Conservation (phyloP, 176 grass and related monocot genomes). For the bread wheat (Triticum aestivum) region DNA sequence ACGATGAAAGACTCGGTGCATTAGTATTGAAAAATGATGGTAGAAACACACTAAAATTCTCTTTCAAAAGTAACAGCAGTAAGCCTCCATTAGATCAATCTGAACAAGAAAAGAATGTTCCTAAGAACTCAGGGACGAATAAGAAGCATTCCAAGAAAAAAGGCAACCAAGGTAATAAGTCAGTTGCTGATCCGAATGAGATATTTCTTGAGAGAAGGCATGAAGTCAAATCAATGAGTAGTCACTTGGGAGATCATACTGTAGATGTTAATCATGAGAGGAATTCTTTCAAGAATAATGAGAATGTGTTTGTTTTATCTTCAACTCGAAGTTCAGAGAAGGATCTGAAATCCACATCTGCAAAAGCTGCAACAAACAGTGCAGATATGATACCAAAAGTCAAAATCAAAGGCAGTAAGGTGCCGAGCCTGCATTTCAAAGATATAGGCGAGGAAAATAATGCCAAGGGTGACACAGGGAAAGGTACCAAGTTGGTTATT, state of each 20-base stretch:
- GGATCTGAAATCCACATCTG: conserved; percentile 36
- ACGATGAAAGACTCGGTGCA: conserved; percentile 59
- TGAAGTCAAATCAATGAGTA: conserved; percentile 53
- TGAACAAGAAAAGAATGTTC: conserved; percentile 49
- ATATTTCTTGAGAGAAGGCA: conserved; percentile 56
- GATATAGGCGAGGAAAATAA: conserved; percentile 54
- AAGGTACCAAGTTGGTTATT: conserved; percentile 93
- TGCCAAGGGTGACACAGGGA: conserved; percentile 56
- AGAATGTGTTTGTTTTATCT: conserved; percentile 40
- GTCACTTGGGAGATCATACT: conserved; percentile 54
- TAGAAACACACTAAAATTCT: conserved; percentile 79
- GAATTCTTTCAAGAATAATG: conserved; percentile 42
- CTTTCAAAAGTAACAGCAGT: conserved; percentile 77
- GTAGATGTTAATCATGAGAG: conserved; percentile 39
- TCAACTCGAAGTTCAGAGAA: conserved; percentile 47
- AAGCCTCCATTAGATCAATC: conserved; percentile 49
- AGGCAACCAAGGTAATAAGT: conserved; percentile 48
- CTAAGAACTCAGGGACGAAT: conserved; percentile 55
- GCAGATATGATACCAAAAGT: conserved; percentile 58
- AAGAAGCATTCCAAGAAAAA: conserved; percentile 79
- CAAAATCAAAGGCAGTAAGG: conserved; percentile 69
- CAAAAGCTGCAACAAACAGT: conserved; percentile 30
- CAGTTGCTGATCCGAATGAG: conserved; percentile 41
- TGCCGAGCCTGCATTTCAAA: conserved; percentile 63
- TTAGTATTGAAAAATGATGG: conserved; percentile 72